phyloP scores from a whole-genome alignment of 2,329 filamentous ascomycete species.

The Botrytis medusae region DNA sequence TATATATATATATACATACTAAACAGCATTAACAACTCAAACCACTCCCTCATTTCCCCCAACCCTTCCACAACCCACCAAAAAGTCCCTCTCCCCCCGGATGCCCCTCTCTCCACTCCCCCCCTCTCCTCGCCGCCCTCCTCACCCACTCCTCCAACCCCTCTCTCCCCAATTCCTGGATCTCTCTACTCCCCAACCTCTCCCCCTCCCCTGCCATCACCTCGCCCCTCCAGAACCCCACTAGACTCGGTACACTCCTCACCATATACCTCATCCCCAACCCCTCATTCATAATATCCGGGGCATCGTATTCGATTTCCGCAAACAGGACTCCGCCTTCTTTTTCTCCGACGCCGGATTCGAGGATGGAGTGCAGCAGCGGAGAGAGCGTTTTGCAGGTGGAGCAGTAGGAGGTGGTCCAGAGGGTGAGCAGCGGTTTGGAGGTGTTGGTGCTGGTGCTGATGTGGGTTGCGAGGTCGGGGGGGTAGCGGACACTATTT shows the following conservation, averaged over 20 bases:
- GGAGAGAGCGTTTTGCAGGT: slow-evolving; percentile 54
- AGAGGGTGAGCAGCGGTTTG: slow-evolving; percentile 58
- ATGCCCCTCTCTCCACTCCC: not conserved
- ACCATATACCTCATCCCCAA: slow-evolving; percentile 59
- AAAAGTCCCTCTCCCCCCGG: not conserved
- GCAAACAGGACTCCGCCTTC: slow-evolving; percentile 57
- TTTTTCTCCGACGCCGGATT: slow-evolving; percentile 49
- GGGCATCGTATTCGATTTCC: slow-evolving; percentile 56
- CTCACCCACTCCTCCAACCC: slow-evolving; percentile 10
- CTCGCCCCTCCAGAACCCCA: slow-evolving; percentile 47
- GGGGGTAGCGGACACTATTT: slow-evolving; percentile 55
- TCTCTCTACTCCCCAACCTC: not conserved
- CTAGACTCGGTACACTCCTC: slow-evolving; percentile 55
- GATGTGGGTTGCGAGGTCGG: slow-evolving; percentile 56
- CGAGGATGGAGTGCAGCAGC: slow-evolving; percentile 50
- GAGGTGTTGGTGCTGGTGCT: slow-evolving; percentile 54
- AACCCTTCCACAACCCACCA: slow-evolving; percentile 1
- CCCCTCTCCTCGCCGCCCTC: slow-evolving; percentile 4
- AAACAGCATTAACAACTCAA: too few species aligned
- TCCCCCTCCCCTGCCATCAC: not conserved
- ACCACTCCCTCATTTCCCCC: not conserved
- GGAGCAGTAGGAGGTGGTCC: slow-evolving; percentile 59
- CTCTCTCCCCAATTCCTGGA: not conserved
- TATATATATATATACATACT: too few species aligned
- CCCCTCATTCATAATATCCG: slow-evolving; percentile 53